Conservation (phyloP, 2,329 filamentous ascomycete species). For the Sphaerulina vaccinii region DNA sequence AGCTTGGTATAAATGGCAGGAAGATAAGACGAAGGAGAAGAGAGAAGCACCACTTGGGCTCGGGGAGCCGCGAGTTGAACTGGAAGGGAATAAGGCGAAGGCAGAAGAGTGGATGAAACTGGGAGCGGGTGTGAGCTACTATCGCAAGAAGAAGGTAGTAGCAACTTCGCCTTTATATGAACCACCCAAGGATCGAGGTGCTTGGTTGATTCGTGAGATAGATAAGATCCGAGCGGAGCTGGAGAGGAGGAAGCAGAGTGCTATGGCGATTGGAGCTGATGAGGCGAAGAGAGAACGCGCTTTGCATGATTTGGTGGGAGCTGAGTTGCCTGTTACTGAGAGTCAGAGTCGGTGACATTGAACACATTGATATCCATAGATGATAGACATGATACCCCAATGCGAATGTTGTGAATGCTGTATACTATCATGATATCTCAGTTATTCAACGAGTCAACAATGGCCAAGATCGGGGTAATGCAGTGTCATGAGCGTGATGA, state of each 20-base stretch:
- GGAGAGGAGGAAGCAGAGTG: conserved; percentile 44
- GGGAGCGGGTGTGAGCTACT: not conserved
- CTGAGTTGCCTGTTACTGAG: no score
- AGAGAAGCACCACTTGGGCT: not conserved
- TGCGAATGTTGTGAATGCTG: no score
- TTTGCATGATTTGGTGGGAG: no score
- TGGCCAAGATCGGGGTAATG: no score
- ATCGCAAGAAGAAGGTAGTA: not conserved
- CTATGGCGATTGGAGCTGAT: no score
- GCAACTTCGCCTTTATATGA: not conserved
- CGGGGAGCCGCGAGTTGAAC: not conserved
- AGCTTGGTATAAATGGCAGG: conserved; percentile 43
- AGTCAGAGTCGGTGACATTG: no score
- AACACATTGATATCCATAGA: no score
- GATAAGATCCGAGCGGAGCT: conserved; percentile 46
- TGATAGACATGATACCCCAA: no score
- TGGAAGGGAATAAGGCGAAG: not conserved
- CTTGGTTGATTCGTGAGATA: conserved; percentile 39
- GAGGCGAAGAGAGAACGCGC: no score
- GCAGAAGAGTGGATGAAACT: not conserved
- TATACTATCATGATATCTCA: no score
- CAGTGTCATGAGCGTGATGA: no score
- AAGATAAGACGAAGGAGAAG: conserved; percentile 31
- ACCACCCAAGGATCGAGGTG: conserved; percentile 5
- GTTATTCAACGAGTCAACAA: no score